phyloP scores from a whole-genome alignment of 371 early-diverging fungal genomes.

The Lichtheimia ornata region DNA sequence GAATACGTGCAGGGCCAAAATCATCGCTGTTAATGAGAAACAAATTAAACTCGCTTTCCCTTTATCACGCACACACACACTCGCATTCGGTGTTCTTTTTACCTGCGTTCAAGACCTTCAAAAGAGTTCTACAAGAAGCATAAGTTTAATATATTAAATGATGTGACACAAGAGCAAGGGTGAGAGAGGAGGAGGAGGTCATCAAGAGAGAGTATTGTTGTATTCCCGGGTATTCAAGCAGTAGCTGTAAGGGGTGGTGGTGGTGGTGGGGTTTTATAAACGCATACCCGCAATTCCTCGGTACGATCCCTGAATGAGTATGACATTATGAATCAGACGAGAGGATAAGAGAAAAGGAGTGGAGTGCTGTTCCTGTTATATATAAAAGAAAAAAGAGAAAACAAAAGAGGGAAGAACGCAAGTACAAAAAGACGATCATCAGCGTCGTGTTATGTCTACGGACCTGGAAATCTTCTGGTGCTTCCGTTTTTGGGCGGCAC shows the following conservation, averaged over 20 bases:
- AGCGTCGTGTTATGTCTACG: too few species aligned
- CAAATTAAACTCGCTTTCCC: too few species aligned
- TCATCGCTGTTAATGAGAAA: constrained; percentile 19
- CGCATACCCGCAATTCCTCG: constrained; percentile 23
- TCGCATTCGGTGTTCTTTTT: background rate
- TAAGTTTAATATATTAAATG: constrained; percentile 2
- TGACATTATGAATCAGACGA: constrained; percentile 10
- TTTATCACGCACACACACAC: too few species aligned
- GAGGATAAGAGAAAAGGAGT: background rate
- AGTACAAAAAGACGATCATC: background rate
- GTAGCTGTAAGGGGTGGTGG: too few species aligned
- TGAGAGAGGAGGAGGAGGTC: background rate
- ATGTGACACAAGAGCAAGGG: constrained; percentile 9
- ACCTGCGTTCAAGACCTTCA: constrained; percentile 19
- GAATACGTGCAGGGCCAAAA: constrained; percentile 32
- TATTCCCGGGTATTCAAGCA: too few species aligned
- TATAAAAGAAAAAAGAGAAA: background rate
- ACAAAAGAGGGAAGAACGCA: background rate
- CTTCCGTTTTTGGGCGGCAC: too few species aligned
- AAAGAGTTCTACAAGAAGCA: constrained; percentile 11
- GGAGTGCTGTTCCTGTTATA: background rate
- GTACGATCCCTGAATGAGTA: constrained; percentile 22
- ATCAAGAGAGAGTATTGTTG: too few species aligned
- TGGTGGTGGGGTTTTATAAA: background rate
- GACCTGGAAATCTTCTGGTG: too few species aligned